phyloP scores from a whole-genome alignment of 1,284 basidiomycete species.

The Malassezia obtusa region DNA sequence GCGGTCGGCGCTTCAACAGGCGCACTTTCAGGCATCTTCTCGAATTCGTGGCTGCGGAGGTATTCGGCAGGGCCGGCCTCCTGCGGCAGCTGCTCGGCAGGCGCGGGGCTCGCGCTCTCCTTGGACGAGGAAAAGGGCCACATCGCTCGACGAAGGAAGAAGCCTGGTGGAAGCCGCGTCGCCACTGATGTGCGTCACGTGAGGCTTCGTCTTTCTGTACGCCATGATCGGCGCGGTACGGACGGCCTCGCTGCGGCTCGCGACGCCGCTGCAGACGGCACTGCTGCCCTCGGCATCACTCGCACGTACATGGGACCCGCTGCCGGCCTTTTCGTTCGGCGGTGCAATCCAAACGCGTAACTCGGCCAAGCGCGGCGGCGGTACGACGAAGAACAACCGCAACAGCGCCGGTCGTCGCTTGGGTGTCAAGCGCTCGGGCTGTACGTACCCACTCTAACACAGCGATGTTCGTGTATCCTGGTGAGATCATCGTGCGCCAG shows the following conservation, averaged over 20 bases:
- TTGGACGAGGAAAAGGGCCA: conserved; percentile 15
- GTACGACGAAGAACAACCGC: conserved; percentile 46
- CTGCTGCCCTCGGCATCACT: background rate
- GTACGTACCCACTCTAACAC: background rate
- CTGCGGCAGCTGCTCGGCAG: background rate
- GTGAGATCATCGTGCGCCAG: conserved; percentile 44
- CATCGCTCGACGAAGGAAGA: background rate
- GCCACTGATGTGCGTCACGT: background rate
- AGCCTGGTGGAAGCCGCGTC: background rate
- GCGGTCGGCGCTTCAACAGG: conserved; percentile 77
- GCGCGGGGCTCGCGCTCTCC: background rate
- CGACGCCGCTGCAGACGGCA: conserved; percentile 16
- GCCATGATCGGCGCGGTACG: conserved; percentile 6
- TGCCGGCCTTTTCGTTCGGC: conserved; percentile 37
- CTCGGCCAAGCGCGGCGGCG: conserved; percentile 47
- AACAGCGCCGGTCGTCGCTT: conserved; percentile 45
- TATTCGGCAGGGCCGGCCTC: conserved; percentile 11
- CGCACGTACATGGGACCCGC: conserved; percentile 5
- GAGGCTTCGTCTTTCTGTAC: background rate
- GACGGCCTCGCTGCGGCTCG: conserved; percentile 28
- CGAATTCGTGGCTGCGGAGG: conserved; percentile 29
- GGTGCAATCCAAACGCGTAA: conserved; percentile 44
- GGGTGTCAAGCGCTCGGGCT: conserved; percentile 42
- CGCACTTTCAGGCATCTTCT: conserved; percentile 56
- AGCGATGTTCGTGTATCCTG: conserved; percentile 36